Conservation (phyloP, 352 stramenopile genomes). For the Paralagenidium karlingii region DNA sequence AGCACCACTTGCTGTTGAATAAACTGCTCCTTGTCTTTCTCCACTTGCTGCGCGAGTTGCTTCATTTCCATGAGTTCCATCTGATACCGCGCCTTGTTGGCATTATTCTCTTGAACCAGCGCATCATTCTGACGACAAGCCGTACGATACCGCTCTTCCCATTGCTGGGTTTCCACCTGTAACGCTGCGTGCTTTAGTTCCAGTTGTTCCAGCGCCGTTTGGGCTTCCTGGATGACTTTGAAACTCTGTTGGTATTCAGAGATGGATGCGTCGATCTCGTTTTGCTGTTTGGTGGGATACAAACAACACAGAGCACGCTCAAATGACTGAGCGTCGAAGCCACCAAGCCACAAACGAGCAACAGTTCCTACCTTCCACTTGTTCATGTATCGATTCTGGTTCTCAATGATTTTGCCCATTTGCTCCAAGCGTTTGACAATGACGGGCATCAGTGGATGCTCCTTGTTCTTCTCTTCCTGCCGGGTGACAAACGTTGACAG, state of each 20-base stretch:
- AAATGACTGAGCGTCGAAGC: not conserved
- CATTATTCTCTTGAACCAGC: not conserved
- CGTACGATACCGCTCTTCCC: constrained; percentile 20
- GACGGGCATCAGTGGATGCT: constrained; percentile 56
- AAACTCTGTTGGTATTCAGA: constrained; percentile 52
- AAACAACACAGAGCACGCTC: constrained; percentile 1
- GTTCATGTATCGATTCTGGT: constrained; percentile 75
- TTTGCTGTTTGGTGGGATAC: constrained; percentile 15
- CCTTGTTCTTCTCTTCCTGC: constrained; percentile 68
- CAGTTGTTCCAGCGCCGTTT: constrained; percentile 42
- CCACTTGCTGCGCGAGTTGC: not conserved
- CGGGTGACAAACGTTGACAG: too few species aligned
- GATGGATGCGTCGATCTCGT: constrained; percentile 69
- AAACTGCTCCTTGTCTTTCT: not conserved
- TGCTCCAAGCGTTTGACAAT: constrained; percentile 72
- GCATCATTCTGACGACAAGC: not conserved
- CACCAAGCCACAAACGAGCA: not conserved
- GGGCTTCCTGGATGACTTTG: constrained; percentile 35
- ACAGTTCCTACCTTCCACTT: constrained; percentile 41
- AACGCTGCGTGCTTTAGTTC: constrained; percentile 36
- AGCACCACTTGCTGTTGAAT: too few species aligned
- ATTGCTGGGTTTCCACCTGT: constrained; percentile 53
- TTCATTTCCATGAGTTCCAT: not conserved
- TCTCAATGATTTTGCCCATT: constrained; percentile 70
- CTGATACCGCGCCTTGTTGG: not conserved